These are phyloP conservation scores for Trypanosoma brucei DNA, from an alignment of 208 protist species.

Conservation along the genomic window DNA sequence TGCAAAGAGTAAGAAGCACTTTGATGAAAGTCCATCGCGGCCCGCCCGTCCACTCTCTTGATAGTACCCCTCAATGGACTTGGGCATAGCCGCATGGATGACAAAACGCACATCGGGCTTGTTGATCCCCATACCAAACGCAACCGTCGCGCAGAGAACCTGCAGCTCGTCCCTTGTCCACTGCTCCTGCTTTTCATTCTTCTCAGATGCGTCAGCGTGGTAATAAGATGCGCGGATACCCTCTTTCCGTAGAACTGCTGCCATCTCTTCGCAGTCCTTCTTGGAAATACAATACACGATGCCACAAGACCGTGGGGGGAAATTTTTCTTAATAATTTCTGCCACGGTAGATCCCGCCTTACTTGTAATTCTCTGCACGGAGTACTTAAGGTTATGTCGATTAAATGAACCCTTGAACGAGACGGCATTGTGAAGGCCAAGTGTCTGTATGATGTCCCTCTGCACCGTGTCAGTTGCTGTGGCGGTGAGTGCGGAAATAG, in stretches of 20 bases:
- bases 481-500: conserved; percentile 82
- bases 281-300: conserved; percentile 86
- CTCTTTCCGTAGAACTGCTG: conserved; percentile 30
- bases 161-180: conserved; percentile 90
- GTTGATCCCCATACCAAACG: conserved; percentile 98
- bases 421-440: conserved; percentile 51
- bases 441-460: conserved; percentile 82
- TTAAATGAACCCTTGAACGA: conserved; percentile 87
- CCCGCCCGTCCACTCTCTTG: conserved; percentile 97
- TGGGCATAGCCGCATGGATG: conserved; percentile 95
- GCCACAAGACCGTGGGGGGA: conserved; percentile 62
- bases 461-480: conserved; percentile 83
- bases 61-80: conserved; percentile 97
- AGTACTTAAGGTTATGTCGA: conserved; percentile 70
- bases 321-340: conserved; percentile 59
- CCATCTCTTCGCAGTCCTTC: conserved; percentile 83
- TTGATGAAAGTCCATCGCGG: conserved; percentile 88
- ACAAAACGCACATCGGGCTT: conserved; percentile 98
- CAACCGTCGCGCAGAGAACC: conserved; percentile 97
- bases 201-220: conserved; percentile 58
- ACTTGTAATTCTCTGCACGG: conserved; percentile 62
- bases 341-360: conserved; percentile 40
- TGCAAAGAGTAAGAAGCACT: conserved; percentile 78
- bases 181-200: conserved; percentile 76
- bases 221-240: conserved; percentile 74